These are phyloP conservation scores for Torulaspora gathmanii DNA, from an alignment of 805 yeast species.

Conservation along the genomic window DNA sequence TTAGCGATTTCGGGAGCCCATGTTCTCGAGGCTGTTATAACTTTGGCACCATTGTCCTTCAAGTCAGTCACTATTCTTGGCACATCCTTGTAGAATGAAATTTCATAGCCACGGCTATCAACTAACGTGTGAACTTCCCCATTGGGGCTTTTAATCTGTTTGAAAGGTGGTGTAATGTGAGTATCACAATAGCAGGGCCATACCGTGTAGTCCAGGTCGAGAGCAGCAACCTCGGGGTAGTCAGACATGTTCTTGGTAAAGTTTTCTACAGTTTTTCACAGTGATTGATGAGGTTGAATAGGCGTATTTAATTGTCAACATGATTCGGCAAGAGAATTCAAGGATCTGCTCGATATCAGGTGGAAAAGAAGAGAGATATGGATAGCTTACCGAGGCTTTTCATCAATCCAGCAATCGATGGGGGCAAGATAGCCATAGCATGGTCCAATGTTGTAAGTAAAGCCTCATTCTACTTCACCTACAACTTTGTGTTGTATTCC, in stretches of 20 bases:
- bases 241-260: conserved; percentile 4
- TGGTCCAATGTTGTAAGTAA: too few relatives aligned
- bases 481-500: too few relatives aligned
- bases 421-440: too few relatives aligned
- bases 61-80: conserved; percentile 55
- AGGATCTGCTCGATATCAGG: too few relatives aligned
- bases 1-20: conserved; percentile 73
- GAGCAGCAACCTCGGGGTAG: conserved; percentile 37
- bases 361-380: too few relatives aligned
- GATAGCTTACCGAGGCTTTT: too few relatives aligned
- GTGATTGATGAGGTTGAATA: too few relatives aligned
- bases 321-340: too few relatives aligned
- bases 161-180: conserved; percentile 35
- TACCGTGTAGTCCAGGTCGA: conserved; percentile 37
- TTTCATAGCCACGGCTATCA: conserved; percentile 44
- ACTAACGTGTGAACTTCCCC: conserved; percentile 32
- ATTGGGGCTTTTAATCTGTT: conserved; percentile 22
- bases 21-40: conserved; percentile 76
- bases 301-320: too few relatives aligned
- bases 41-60: conserved; percentile 42
- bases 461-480: too few relatives aligned
- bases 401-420: too few relatives aligned
- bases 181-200: conserved; percentile 40
- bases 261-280: neutral
- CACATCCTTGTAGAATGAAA: conserved; percentile 65